Conservation (phyloP, 2,329 filamentous ascomycete genomes). For the Nigrospora sphaerica region DNA sequence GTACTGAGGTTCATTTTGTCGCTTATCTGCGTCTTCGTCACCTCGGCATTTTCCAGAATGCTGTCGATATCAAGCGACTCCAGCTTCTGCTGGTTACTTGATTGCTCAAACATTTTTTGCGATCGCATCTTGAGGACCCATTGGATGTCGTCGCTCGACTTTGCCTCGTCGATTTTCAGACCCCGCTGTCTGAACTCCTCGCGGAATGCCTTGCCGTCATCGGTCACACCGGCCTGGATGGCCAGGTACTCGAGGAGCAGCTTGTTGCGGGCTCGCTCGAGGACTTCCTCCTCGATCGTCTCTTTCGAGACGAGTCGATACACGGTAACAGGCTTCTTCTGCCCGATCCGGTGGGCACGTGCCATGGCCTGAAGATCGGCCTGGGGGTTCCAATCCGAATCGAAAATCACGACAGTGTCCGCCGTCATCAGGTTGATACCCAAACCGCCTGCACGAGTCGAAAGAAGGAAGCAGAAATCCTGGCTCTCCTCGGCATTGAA, state of each 20-base stretch:
- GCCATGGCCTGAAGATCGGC: constrained; percentile 98
- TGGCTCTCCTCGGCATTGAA: constrained; percentile 92
- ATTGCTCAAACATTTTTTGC: constrained; percentile 99
- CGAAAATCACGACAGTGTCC: constrained; percentile 95
- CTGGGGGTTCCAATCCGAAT: constrained; percentile 98
- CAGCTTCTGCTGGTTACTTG: constrained; percentile 89
- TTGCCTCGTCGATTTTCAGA: constrained; percentile 69
- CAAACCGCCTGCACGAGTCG: constrained; percentile 91
- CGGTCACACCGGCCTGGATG: constrained; percentile 92
- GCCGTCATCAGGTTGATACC: constrained; percentile 99
- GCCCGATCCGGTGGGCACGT: constrained; percentile 92
- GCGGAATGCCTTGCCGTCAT: constrained; percentile 76
- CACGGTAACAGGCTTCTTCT: constrained; percentile 92
- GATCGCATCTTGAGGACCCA: constrained; percentile 94
- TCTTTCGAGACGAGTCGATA: constrained; percentile 97
- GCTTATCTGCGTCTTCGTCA: constrained; percentile 92
- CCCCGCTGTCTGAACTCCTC: constrained; percentile 74
- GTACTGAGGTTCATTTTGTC: constrained; percentile 88
- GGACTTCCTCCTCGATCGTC: constrained; percentile 94
- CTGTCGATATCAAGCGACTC: constrained; percentile 97
- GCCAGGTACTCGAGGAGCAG: constrained; percentile 95
- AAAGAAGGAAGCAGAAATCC: constrained; percentile 94
- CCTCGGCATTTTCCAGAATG: constrained; percentile 91
- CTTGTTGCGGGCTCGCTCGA: constrained; percentile 95
- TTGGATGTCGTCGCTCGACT: constrained; percentile 89